Evolutionary conservation across 2,329 filamentous ascomycete genomes (phyloP), one percentile per base, ranked within the genome.

Genomic region (Calonectria honghensis): DNA sequence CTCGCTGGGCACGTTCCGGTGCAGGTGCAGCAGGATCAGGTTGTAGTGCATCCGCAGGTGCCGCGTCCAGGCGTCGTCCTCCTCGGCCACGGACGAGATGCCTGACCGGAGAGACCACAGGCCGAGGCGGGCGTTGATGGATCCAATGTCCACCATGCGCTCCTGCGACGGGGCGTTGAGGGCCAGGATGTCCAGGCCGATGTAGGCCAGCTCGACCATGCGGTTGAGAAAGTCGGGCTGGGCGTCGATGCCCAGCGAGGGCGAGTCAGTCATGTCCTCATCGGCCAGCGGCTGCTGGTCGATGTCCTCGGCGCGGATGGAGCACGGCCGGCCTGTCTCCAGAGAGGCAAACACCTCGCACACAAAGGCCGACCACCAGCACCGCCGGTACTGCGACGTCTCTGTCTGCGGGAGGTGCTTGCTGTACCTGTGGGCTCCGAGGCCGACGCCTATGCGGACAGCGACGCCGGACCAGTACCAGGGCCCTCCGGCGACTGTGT

Each of bases 401-500:
- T 81, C 79, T 0, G 71, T 67, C 2, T 68, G 72, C 1, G 79
- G 79, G 0, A 81, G 76, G 13, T 78, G 78, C 0, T 72, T 72
- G 32, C 79, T 81, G 6, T 59, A 70, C 2, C 79, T 72, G 14
- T 81, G 79, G 1, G 77, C 73, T 1, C 79, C 79, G 0, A 80
- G 70, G 0, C 79, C 79, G 0, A 77, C 75, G 0, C 76, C 79
- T 11, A 81, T 81, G 0, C 78, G 78, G 1, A 80, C 57, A 1
- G 79, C 79, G 7, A 80, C 76, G 6, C 79, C 79, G 1, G 79
- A 70, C 79, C 79, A 81, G 6, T 81, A 81, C 79, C 79, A 81
- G 0, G 79, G 79, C 0, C 79, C 79, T 0, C 79, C 78, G 0
- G 79, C 75, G 0, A 81, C 75, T 1, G 79, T 81, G 32, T 81